A percentile compares a stretch with the other conserved stretches of the same genome.
Evolutionary conservation across 768 basidiomycete species (phyloP).

Genomic region (Tulasnella sp.): DNA sequence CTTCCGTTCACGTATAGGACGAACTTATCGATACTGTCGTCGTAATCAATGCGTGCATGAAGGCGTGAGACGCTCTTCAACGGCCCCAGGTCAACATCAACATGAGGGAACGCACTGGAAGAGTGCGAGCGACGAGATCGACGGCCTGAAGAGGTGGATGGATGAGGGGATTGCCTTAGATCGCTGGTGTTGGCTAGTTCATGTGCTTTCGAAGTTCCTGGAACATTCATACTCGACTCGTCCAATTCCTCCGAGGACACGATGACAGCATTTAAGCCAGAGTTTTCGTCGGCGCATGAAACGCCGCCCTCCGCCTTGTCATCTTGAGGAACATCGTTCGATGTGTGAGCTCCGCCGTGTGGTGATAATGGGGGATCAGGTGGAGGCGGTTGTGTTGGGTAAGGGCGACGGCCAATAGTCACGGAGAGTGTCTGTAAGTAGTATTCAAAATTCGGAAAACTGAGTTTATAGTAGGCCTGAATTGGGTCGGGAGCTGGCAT

Average conservation of each 20-base stretch:
- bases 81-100: slow-evolving; percentile 71
- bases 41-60: slow-evolving; percentile 91
- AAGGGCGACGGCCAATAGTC: slow-evolving; percentile 81
- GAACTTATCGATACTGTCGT: slow-evolving; percentile 79
- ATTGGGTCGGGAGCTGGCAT: slow-evolving; percentile 31
- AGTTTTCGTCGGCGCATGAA: background rate
- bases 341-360: background rate
- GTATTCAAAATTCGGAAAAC: slow-evolving; percentile 90
- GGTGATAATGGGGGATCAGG: background rate
- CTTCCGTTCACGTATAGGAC: slow-evolving; percentile 85
- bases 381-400: background rate
- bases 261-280: background rate
- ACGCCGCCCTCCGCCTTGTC: background rate
- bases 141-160: slow-evolving; percentile 9
- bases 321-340: background rate
- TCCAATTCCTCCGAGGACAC: background rate
- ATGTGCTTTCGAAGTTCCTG: background rate
- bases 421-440: slow-evolving; percentile 92
- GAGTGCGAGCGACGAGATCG: background rate
- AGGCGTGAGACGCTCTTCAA: slow-evolving; percentile 96
- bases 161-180: slow-evolving; percentile 8
- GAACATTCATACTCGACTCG: background rate
- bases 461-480: slow-evolving; percentile 85
- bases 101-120: slow-evolving; percentile 14
- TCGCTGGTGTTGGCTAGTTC: too few species aligned